Conservation (phyloP, 257 asterid species). For the Agastache rugosa region DNA sequence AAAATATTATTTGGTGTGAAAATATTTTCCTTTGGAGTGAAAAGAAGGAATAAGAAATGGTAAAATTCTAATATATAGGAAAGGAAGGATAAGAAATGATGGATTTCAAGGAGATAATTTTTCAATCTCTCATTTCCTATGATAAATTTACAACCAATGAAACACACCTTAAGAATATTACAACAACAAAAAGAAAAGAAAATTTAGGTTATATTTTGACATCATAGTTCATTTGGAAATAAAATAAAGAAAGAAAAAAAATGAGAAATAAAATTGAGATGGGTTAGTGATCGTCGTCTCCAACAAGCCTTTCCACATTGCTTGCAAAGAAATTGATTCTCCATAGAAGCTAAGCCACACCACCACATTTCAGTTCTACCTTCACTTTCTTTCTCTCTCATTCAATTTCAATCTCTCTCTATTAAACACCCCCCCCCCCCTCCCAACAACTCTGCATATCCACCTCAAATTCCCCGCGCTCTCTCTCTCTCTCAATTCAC, state of each 20-base stretch:
- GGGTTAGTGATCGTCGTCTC: constrained; percentile 42
- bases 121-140: no score
- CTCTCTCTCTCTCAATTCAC: constrained; percentile 15
- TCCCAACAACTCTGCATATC: not conserved
- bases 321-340: constrained; percentile 44
- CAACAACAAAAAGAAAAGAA: not conserved
- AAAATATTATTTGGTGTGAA: no score
- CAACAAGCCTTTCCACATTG: constrained; percentile 33
- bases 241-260: no score
- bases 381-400: constrained; percentile 37
- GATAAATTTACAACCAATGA: no score
- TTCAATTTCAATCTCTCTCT: not conserved
- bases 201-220: constrained; percentile 2
- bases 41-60: no score
- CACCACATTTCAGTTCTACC: constrained; percentile 31
- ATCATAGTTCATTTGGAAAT: not conserved
- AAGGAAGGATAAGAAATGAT: no score
- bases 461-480: no score
- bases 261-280: constrained; percentile 21
- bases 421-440: constrained; percentile 33
- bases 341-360: constrained; percentile 2
- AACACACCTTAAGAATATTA: no score
- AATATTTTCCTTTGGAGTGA: no score
- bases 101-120: no score
- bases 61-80: no score